Base-by-base conservation (phyloP, 2,329 filamentous ascomycete genomes). In the Trichophyton rubrum region DNA sequence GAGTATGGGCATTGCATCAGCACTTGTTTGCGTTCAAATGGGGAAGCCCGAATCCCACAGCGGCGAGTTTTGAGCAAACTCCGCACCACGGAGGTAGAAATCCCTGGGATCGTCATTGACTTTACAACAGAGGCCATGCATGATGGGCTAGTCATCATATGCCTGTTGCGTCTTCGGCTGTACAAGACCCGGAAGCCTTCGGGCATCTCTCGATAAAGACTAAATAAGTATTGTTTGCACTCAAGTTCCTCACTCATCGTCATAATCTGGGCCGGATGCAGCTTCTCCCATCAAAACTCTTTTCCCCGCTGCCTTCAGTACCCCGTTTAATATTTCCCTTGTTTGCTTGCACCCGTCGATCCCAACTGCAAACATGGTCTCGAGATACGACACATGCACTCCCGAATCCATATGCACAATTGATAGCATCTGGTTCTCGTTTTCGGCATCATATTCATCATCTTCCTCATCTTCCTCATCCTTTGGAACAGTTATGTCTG, bases 321-420 rank as follows among this genome's bases (percentile, higher is more conserved):
- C 86, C 5, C 80, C 79, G 72, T 97, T 91, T 68, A 99, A 71
- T 57, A 96, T 87, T 66, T 84, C 81, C 64, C 89, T 82, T 43
- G 97, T 85, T 71, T 91, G 87, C 74, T 87, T 90, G 73, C 92
- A 97, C 3, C 91, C 93, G 71, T 96, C 91, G 56, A 96, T 85
- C 0, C 88, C 92, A 1, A 96, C 90, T 0, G 89, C 90, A 67
- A 99, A 77, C 91, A 99, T 95, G 0, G 88, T 88, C 76, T 99
- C 92, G 62, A 97, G 71, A 61, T 90, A 82, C 15, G 73, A 73
- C 64, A 88, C 83, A 73, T 95, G 88, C n/a, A 96, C 86, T 56
- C 89, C 84, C 60, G 86, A 93, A 79, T 97, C 93, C 80, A 95
- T 88, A 11, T 91, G 82, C 64, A 95, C 75, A 5, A 91, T 87